Evolutionary conservation across 805 yeast species (phyloP).

Genomic region (Saccharomycopsis vini): DNA sequence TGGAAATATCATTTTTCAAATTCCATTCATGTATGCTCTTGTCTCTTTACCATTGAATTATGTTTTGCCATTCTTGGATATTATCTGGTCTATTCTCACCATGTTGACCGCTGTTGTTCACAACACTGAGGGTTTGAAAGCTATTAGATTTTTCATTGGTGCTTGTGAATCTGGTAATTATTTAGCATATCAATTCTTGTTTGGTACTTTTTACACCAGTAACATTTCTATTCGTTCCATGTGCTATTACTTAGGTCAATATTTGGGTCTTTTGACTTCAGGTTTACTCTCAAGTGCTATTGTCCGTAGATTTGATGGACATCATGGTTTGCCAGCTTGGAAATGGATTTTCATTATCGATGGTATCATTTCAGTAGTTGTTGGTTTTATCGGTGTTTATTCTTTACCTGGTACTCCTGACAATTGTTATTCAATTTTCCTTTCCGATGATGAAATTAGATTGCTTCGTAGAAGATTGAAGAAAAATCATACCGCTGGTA

Average conservation of each 20-base stretch:
- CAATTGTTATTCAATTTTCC: constrained; percentile 43
- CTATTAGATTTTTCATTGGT: constrained; percentile 57
- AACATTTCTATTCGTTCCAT: constrained; percentile 59
- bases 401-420: constrained; percentile 57
- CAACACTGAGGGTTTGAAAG: constrained; percentile 44
- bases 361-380: constrained; percentile 32
- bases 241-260: constrained; percentile 52
- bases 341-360: constrained; percentile 67
- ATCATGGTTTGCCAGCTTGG: constrained; percentile 53
- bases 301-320: constrained; percentile 38
- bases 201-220: constrained; percentile 49
- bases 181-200: constrained; percentile 52
- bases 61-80: constrained; percentile 46
- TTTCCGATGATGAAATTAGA: constrained; percentile 51
- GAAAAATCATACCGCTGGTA: constrained; percentile 24
- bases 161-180: constrained; percentile 61
- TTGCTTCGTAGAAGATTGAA: constrained; percentile 40
- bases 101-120: constrained; percentile 44
- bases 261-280: constrained; percentile 51
- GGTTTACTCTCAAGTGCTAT: constrained; percentile 56
- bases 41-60: constrained; percentile 47
- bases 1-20: constrained; percentile 52
- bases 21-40: constrained; percentile 52
- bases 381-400: constrained; percentile 24
- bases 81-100: constrained; percentile 62